Conservation (phyloP, 441 rosid species). For the Hura crepitans region DNA sequence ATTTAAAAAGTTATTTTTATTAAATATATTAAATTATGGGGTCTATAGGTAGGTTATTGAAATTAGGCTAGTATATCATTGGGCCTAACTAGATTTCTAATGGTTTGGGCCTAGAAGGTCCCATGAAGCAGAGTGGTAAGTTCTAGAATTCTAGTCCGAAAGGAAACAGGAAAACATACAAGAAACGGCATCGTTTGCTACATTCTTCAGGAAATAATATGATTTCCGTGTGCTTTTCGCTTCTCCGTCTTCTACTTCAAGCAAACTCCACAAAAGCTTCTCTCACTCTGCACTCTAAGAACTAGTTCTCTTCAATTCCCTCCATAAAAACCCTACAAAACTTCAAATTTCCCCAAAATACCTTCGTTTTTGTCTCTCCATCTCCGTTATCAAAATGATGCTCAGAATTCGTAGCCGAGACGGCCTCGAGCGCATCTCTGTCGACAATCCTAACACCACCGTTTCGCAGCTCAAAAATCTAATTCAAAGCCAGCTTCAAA, state of each 20-base stretch:
- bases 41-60: no score
- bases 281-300: constrained; percentile 15
- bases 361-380: background rate
- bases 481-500: constrained; percentile 74
- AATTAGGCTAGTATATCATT: no score
- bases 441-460: constrained; percentile 47
- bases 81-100: background rate
- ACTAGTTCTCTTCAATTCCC: constrained; percentile 5
- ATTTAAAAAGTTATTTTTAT: no score
- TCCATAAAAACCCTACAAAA: background rate
- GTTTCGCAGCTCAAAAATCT: constrained; percentile 70
- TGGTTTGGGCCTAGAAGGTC: background rate
- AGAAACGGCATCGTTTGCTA: background rate
- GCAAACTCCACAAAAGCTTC: background rate
- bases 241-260: constrained; percentile 15
- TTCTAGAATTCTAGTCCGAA: background rate
- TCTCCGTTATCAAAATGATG: constrained; percentile 42
- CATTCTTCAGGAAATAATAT: background rate
- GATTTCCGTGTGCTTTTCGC: background rate
- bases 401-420: constrained; percentile 91
- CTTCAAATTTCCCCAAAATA: background rate
- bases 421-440: constrained; percentile 77
- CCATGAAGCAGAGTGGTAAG: background rate
- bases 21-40: no score
- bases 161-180: no score